These are phyloP conservation scores for Botrytis byssoidea DNA, from an alignment of 2,329 filamentous ascomycete genomes.

Conservation along the genomic window DNA sequence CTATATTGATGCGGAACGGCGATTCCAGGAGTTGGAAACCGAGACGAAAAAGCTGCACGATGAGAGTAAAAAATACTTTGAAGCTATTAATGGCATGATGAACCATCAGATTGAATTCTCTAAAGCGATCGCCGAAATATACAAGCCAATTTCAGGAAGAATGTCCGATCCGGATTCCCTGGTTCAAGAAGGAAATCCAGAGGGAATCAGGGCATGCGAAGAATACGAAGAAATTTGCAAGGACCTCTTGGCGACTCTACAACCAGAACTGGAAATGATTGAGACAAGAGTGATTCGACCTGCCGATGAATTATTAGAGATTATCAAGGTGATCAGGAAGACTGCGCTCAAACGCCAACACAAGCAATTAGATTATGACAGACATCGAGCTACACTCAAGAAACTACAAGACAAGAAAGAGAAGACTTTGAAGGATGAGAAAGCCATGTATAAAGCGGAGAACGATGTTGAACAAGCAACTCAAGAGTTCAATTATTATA, in stretches of 20 bases:
- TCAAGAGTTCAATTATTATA: constrained; percentile 97
- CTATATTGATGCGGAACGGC: constrained; percentile 89
- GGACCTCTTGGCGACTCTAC: constrained; percentile 82
- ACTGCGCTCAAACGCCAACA: constrained; percentile 86
- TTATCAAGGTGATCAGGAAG: constrained; percentile 95
- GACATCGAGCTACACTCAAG: constrained; percentile 78
- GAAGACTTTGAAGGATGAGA: constrained; percentile 93
- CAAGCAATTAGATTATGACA: constrained; percentile 95
- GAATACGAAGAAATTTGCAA: constrained; percentile 91
- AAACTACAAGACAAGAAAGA: constrained; percentile 98
- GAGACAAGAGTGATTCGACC: constrained; percentile 87
- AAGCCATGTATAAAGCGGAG: constrained; percentile 93
- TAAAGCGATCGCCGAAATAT: constrained; percentile 91
- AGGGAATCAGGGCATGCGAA: constrained; percentile 92
- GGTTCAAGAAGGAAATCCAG: constrained; percentile 79
- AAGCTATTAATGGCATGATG: constrained; percentile 98
- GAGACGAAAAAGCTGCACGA: constrained; percentile 97
- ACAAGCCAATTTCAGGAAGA: constrained; percentile 95
- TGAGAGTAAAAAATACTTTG: constrained; percentile 95
- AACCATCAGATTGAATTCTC: constrained; percentile 98
- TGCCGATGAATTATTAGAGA: constrained; percentile 87
- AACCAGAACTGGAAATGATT: constrained; percentile 96
- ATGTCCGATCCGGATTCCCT: constrained; percentile 88
- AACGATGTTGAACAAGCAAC: constrained; percentile 87
- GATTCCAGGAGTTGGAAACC: constrained; percentile 88